Evolutionary conservation across 352 stramenopile genomes (phyloP).

Genomic region (Pythium monospermum): DNA sequence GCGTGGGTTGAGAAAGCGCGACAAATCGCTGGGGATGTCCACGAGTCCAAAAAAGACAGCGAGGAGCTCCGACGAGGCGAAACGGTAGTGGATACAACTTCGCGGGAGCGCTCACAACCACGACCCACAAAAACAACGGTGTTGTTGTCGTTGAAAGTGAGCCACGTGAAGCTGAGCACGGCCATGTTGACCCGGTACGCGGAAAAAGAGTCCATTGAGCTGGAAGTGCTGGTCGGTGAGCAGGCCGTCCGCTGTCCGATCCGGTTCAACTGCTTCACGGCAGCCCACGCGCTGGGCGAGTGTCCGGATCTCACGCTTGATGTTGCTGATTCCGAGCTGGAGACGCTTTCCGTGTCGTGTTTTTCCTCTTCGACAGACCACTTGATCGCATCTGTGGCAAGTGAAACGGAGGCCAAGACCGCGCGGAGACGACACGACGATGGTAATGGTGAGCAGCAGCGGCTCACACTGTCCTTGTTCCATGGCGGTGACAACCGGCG

Average conservation of each 20-base stretch:
- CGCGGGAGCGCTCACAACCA: neutral
- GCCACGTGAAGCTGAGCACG: slow-evolving; percentile 27
- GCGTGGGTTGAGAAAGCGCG: neutral
- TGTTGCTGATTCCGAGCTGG: neutral
- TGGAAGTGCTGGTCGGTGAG: slow-evolving; percentile 30
- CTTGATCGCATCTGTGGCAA: slow-evolving; percentile 1
- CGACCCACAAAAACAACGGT: neutral
- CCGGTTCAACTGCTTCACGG: slow-evolving; percentile 34
- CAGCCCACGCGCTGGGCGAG: slow-evolving; percentile 30
- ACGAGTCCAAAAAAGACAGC: neutral
- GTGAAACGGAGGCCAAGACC: neutral
- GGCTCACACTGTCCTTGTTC: neutral
- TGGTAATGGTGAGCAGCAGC: too few species aligned
- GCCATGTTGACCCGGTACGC: slow-evolving; percentile 22
- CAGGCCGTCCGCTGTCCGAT: slow-evolving; percentile 19
- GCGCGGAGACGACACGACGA: neutral
- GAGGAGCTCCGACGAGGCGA: too few species aligned
- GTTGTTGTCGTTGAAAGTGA: slow-evolving; percentile 22
- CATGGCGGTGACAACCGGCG: neutral
- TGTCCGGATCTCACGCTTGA: slow-evolving; percentile 19
- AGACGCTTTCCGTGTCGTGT: slow-evolving; percentile 7
- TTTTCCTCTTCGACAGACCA: slow-evolving; percentile 11
- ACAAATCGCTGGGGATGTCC: neutral
- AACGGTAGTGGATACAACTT: neutral
- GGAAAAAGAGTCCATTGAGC: slow-evolving; percentile 30